A percentile compares a stretch with the other conserved stretches of the same genome.
phyloP scores from a whole-genome alignment of 2,329 filamentous ascomycete species.

The Dactylellina parvicollis region DNA sequence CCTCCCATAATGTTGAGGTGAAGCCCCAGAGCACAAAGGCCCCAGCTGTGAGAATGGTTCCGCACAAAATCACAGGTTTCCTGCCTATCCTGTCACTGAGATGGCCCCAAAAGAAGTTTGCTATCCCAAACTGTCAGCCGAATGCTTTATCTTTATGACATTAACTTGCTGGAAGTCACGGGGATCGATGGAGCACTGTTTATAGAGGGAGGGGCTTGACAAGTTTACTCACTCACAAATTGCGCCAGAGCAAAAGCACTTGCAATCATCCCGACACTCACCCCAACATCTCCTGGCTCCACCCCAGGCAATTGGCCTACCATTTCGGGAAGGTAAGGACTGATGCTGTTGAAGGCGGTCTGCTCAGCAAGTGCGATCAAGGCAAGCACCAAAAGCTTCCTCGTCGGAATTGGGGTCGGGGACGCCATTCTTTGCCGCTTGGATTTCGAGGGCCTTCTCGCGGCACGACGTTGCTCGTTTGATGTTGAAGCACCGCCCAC shows the following conservation, averaged over 20 bases:
- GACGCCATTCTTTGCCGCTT: conserved; percentile 61
- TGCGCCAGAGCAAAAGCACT: conserved; percentile 93
- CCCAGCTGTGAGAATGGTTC: conserved; percentile 80
- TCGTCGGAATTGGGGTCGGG: conserved; percentile 79
- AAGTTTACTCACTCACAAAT: conserved; percentile 69
- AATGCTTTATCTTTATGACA: not conserved
- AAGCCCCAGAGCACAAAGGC: conserved; percentile 91
- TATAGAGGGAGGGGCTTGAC: too few species aligned
- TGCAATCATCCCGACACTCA: conserved; percentile 90
- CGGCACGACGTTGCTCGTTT: not conserved
- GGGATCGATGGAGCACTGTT: too few species aligned
- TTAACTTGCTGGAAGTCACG: too few species aligned
- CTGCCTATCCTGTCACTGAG: conserved; percentile 79
- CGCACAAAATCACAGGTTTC: conserved; percentile 82
- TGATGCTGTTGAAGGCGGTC: conserved; percentile 95
- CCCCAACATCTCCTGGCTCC: conserved; percentile 73
- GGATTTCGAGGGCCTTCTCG: conserved; percentile 13
- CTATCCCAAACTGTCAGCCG: conserved; percentile 19
- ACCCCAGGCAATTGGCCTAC: conserved; percentile 84
- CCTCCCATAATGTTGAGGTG: conserved; percentile 82
- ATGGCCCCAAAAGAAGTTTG: conserved; percentile 92
- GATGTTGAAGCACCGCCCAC: conserved; percentile 27
- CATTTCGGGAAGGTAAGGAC: conserved; percentile 94
- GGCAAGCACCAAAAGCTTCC: conserved; percentile 84
- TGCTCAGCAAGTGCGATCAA: conserved; percentile 92